Percentiles rank a stretch among this genome's conserved stretches.
Evolutionary conservation across 2,329 filamentous ascomycete species (phyloP).

Genomic region (Phialophora macrospora): DNA sequence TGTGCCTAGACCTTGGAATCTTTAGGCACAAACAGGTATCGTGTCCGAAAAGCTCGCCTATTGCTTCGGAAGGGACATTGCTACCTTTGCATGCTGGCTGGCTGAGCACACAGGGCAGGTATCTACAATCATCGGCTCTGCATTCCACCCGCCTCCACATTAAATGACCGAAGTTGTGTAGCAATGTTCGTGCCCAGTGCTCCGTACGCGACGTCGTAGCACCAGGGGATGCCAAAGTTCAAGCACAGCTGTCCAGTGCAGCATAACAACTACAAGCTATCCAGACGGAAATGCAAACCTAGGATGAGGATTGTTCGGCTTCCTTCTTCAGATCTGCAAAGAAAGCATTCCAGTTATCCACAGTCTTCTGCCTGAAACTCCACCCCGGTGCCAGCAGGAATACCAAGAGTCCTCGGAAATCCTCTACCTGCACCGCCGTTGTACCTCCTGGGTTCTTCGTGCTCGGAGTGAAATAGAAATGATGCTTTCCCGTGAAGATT

Average conservation of each 20-base stretch:
- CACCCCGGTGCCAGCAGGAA: conserved; percentile 7
- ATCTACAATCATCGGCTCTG: not conserved
- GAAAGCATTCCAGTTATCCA: conserved; percentile 8
- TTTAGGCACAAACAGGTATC: not conserved
- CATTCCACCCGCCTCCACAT: not conserved
- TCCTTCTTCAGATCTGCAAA: conserved; percentile 11
- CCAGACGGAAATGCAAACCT: not conserved
- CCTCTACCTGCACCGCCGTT: conserved; percentile 2
- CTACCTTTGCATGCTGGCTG: not conserved
- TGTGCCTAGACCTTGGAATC: not conserved
- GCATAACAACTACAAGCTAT: not conserved
- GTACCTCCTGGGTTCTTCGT: conserved; percentile 13
- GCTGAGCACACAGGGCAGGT: not conserved
- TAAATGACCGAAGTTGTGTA: too few species aligned
- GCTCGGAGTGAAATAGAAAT: conserved; percentile 1
- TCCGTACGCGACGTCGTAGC: not conserved
- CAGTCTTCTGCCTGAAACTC: conserved; percentile 3
- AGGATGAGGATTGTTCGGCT: conserved; percentile 4
- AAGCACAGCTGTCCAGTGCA: not conserved
- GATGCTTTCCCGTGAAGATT: conserved; percentile 7
- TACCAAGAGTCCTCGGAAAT: conserved; percentile 2
- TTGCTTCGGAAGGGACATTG: not conserved
- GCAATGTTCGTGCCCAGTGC: not conserved
- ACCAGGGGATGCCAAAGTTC: not conserved
- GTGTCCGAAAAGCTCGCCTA: not conserved